Conservation (phyloP, 257 asterid genomes). For the Solanum peruvianum region DNA sequence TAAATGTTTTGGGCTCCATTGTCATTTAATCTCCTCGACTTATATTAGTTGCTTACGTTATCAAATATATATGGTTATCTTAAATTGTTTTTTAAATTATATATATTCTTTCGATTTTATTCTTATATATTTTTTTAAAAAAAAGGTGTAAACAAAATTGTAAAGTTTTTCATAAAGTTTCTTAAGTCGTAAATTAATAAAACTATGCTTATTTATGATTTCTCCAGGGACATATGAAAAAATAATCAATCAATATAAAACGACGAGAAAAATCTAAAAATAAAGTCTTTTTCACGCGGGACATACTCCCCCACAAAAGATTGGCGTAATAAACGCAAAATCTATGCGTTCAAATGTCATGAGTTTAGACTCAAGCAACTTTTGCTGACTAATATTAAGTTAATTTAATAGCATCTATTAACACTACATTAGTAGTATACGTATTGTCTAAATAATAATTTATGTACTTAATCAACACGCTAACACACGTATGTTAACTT, state of each 20-base stretch:
- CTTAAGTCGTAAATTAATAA: neutral
- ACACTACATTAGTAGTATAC: neutral
- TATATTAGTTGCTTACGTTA: neutral
- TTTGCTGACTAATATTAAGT: neutral
- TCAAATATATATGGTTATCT: neutral
- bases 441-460: neutral
- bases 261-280: neutral
- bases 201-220: neutral
- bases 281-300: neutral
- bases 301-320: neutral
- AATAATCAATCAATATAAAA: neutral
- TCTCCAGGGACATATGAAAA: neutral
- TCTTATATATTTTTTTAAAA: too few relatives aligned
- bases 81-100: neutral
- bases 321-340: neutral
- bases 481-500: neutral
- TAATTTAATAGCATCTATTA: neutral
- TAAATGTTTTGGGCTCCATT: neutral
- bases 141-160: too few relatives aligned
- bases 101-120: too few relatives aligned
- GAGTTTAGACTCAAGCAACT: neutral
- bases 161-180: neutral
- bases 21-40: neutral
- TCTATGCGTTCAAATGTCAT: neutral
- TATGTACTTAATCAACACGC: neutral